phyloP scores from a whole-genome alignment of 768 basidiomycete species.

The Amanita rubescens region DNA sequence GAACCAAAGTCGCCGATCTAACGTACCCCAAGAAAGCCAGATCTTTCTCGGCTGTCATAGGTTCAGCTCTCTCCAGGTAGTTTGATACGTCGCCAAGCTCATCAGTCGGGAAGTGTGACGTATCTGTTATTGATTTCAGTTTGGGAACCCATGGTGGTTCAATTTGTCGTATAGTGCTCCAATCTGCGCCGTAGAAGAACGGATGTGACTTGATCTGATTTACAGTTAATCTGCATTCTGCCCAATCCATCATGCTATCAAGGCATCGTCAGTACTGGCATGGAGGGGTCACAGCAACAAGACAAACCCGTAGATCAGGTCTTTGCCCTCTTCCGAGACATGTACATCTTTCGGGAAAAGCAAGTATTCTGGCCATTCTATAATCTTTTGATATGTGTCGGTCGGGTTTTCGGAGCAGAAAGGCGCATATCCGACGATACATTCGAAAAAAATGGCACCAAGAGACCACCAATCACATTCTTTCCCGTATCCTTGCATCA shows the following conservation, averaged over 20 bases:
- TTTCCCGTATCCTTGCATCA: constrained; percentile 95
- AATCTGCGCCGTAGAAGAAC: constrained; percentile 95
- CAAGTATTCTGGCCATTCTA: constrained; percentile 89
- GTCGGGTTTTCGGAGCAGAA: constrained; percentile 97
- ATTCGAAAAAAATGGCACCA: constrained; percentile 98
- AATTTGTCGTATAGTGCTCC: constrained; percentile 85
- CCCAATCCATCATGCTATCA: constrained; percentile 78
- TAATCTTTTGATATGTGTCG: constrained; percentile 98
- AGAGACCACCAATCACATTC: constrained; percentile 99
- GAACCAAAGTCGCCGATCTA: background rate
- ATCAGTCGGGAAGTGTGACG: constrained; percentile 94
- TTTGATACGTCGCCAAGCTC: constrained; percentile 70
- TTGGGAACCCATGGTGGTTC: constrained; percentile 95
- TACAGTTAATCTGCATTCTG: constrained; percentile 64
- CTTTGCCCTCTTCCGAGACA: constrained; percentile 86
- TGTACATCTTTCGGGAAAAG: constrained; percentile 94
- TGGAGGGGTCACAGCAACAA: background rate
- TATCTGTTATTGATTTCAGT: constrained; percentile 87
- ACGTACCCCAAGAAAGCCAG: constrained; percentile 60
- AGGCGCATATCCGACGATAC: constrained; percentile 94
- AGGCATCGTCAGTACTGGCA: constrained; percentile 3
- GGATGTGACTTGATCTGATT: constrained; percentile 89
- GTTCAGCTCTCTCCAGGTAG: constrained; percentile 52
- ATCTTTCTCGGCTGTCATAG: constrained; percentile 59
- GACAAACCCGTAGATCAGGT: constrained; percentile 75